phyloP scores from a whole-genome alignment of 768 basidiomycete genomes.

The Lactifluus rugatus region DNA sequence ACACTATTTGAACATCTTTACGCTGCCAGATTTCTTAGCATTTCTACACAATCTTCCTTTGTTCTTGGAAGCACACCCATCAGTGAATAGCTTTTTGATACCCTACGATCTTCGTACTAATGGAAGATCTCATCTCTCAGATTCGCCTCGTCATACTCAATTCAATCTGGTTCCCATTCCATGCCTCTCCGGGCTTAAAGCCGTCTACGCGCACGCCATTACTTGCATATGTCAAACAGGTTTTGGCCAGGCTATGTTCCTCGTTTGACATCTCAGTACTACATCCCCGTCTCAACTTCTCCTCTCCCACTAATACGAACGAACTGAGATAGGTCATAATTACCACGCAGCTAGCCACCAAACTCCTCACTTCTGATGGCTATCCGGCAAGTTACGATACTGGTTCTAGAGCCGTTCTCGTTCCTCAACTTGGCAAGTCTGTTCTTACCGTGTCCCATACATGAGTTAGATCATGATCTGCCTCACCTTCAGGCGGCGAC shows the following conservation, averaged over 20 bases:
- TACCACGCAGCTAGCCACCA: conserved; percentile 64
- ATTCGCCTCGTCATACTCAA: conserved; percentile 52
- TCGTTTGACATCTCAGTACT: conserved; percentile 24
- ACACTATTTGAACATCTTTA: conserved; percentile 35
- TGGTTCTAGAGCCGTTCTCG: conserved; percentile 51
- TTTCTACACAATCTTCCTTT: conserved; percentile 46
- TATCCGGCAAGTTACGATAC: conserved; percentile 56
- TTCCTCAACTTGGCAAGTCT: conserved; percentile 51
- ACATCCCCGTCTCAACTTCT: background rate
- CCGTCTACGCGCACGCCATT: conserved; percentile 33
- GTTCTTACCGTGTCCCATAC: background rate
- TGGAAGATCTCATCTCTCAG: conserved; percentile 27
- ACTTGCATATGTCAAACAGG: conserved; percentile 44
- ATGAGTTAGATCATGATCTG: background rate
- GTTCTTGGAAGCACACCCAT: conserved; percentile 36
- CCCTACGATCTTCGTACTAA: background rate
- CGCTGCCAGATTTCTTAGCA: conserved; percentile 44
- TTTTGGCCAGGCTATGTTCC: conserved; percentile 40
- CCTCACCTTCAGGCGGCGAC: conserved; percentile 23
- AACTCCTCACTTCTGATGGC: conserved; percentile 55
- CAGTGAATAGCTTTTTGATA: conserved; percentile 28
- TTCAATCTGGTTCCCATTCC: conserved; percentile 61
- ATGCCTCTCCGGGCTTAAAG: conserved; percentile 35
- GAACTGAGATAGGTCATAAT: conserved; percentile 35
- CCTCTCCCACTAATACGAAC: background rate